Base-by-base conservation (phyloP, 2,329 filamentous ascomycete genomes). In the Colletotrichum shisoi region DNA sequence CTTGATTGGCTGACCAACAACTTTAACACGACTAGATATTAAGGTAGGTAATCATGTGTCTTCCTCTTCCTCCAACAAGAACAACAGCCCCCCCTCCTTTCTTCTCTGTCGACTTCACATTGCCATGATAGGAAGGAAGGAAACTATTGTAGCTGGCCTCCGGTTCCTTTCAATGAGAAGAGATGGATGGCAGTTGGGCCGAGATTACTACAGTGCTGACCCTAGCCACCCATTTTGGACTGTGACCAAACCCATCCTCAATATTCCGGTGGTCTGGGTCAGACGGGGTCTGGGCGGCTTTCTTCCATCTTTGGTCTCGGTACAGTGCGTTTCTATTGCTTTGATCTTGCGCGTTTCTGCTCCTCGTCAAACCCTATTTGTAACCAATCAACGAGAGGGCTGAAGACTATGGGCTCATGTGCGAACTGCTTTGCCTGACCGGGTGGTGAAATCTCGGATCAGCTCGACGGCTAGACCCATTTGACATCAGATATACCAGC, bases 221-320 rank as follows among this genome's bases (percentile, higher is more conserved):
- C 24, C 42, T 45, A 27, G 24, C 54, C 49, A 42, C 24, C 24
- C 42, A 48, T 37, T n/a, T 64, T 61, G 31, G 21, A 46, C 11
- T 34, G 31, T 34, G 24, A 34, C 31, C 31, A 39, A 45, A 49
- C 52, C 42, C 31, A 37, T 37, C 44, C 39, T 44, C 40, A n/a
- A 52, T 49, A 52, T 45, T 57, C 48, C 59, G 52, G 45, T 48
- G 17, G 37, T 61, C 46, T 54, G 57, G 49, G 27, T 21, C 21
- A 21, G 21, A 21, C 21, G 21, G 21, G 17, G 37, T 61, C 46
- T 54, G 57, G 49, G 27, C 69, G 37, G 46, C 57, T 46, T 15
- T 57, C 51, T 24, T 60, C 66, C 48, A 52, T 27, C 13, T 57
- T 52, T 68, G 37, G 15, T 42, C 52, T n/a, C 6, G 24, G 19